Percentiles rank a stretch among this genome's conserved stretches.
phyloP scores from a whole-genome alignment of 1,284 basidiomycete genomes.

The Clitocybe nebularis region DNA sequence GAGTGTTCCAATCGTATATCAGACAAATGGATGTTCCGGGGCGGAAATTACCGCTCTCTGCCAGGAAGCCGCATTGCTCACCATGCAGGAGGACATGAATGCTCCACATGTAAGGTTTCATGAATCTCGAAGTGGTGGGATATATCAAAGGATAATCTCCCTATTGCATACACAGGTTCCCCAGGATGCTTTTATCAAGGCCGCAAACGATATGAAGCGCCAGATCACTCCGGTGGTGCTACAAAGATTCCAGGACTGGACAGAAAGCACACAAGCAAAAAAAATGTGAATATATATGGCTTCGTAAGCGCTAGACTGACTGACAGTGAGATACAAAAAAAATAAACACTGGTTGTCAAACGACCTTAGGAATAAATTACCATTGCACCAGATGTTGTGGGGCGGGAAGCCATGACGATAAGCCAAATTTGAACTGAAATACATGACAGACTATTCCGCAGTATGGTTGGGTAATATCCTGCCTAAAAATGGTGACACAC shows the following conservation, averaged over 20 bases:
- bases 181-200: slow-evolving; percentile 70
- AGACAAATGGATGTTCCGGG: slow-evolving; percentile 95
- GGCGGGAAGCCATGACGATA: no score
- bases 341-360: no score
- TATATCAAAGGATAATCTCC: slow-evolving; percentile 3
- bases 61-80: slow-evolving; percentile 91
- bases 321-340: no score
- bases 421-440: no score
- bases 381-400: no score
- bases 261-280: slow-evolving; percentile 23
- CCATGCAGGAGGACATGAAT: slow-evolving; percentile 85
- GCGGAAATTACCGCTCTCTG: slow-evolving; percentile 92
- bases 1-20: background rate
- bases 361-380: no score
- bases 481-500: no score
- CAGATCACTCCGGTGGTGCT: slow-evolving; percentile 88
- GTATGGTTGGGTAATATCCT: no score
- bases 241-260: slow-evolving; percentile 67
- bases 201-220: slow-evolving; percentile 69
- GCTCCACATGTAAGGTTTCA: slow-evolving; percentile 60
- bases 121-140: slow-evolving; percentile 2
- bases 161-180: slow-evolving; percentile 54
- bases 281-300: slow-evolving; percentile 11
- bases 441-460: no score
- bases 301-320: no score